These are phyloP conservation scores for Eucalyptus pauciflora DNA, from an alignment of 345 rosid genomes.

Conservation along the genomic window DNA sequence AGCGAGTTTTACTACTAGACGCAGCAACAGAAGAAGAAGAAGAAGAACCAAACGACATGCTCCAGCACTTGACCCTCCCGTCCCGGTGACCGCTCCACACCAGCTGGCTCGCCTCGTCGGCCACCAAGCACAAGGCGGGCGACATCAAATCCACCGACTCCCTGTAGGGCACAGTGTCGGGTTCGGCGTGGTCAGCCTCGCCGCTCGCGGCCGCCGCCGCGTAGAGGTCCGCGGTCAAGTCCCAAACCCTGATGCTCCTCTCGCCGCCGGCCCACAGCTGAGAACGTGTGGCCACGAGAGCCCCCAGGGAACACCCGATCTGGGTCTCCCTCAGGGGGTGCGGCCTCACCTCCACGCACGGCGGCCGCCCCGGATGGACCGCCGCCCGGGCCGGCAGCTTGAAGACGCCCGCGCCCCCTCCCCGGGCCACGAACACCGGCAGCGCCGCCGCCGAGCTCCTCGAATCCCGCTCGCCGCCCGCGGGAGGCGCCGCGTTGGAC, in stretches of 20 bases:
- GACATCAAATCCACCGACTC: conserved; percentile 41
- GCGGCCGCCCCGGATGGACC: conserved; percentile 73
- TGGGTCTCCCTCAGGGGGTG: conserved; percentile 86
- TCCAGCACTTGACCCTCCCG: conserved; percentile 80
- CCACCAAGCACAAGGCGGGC: conserved; percentile 59
- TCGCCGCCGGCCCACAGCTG: conserved; percentile 87
- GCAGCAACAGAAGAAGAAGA: background rate
- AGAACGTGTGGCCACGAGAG: conserved; percentile 50
- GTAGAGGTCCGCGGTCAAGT: conserved; percentile 34
- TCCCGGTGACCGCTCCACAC: conserved; percentile 96
- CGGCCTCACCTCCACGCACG: conserved; percentile 72
- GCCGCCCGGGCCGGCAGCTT: conserved; percentile 58
- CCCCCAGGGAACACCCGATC: conserved; percentile 53
- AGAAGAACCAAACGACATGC: conserved; percentile 10
- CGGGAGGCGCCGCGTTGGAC: conserved; percentile 6
- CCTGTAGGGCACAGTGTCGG: conserved; percentile 65
- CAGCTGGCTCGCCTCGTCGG: conserved; percentile 50
- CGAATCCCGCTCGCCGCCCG: background rate
- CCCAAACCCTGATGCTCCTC: conserved; percentile 66
- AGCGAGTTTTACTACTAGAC: conserved; percentile 5
- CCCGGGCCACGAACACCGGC: conserved; percentile 49
- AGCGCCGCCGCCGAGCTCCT: conserved; percentile 3
- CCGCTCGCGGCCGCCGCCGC: conserved; percentile 28
- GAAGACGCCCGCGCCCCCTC: conserved; percentile 50
- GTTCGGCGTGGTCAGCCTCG: conserved; percentile 22